Percentiles rank a stretch among this genome's conserved stretches.
phyloP scores from a whole-genome alignment of 2,329 filamentous ascomycete species.

The Shiraia sp. region DNA sequence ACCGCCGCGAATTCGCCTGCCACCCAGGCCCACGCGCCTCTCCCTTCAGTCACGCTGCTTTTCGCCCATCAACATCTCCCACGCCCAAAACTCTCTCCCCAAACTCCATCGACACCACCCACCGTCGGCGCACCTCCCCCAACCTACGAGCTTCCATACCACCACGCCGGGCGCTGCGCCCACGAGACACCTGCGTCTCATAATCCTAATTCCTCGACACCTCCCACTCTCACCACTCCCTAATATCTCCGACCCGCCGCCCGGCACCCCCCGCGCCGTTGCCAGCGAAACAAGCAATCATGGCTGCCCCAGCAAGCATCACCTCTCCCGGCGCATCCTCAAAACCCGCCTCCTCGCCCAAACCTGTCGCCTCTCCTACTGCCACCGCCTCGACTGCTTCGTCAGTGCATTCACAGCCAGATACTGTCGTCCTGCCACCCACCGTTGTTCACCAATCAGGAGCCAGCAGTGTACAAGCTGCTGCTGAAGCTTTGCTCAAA shows the following conservation, averaged over 20 bases:
- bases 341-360: conserved; percentile 31
- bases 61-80: conserved; percentile 25
- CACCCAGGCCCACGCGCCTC: conserved; percentile 3
- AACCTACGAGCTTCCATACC: conserved; percentile 44
- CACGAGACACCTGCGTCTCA: conserved; percentile 46
- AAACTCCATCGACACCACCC: conserved; percentile 36
- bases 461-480: conserved; percentile 32
- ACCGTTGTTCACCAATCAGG: conserved; percentile 28
- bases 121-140: conserved; percentile 33
- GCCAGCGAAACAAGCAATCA: conserved; percentile 20
- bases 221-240: background rate
- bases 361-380: conserved; percentile 35
- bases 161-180: conserved; percentile 43
- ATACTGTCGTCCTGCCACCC: conserved; percentile 35
- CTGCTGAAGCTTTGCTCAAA: conserved; percentile 39
- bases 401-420: conserved; percentile 44
- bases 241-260: conserved; percentile 17
- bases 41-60: conserved; percentile 32
- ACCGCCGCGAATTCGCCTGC: conserved; percentile 5
- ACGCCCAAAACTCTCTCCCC: conserved; percentile 30
- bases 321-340: conserved; percentile 29
- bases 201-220: conserved; percentile 3
- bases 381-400: conserved; percentile 43
- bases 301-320: conserved; percentile 38
- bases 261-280: conserved; percentile 15